Evolutionary conservation across 495 filamentous ascomycete genomes (phyloP).

Genomic region (Aspergillus diversus): DNA sequence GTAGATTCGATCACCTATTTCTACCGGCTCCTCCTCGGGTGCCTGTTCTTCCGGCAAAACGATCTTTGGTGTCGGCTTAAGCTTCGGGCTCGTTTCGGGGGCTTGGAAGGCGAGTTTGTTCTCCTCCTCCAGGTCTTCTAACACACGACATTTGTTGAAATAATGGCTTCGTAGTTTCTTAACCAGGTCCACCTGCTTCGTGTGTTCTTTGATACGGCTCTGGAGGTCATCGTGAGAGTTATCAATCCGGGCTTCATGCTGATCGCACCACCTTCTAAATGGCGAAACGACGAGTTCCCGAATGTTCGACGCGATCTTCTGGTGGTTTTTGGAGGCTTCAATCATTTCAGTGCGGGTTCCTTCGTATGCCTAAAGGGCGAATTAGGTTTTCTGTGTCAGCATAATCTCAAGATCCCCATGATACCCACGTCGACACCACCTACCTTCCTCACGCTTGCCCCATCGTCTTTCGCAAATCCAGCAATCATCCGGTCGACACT

Average conservation of each 20-base stretch:
- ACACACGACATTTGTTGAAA: slow-evolving; percentile 96
- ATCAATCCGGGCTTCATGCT: slow-evolving; percentile 87
- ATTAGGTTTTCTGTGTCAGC: neutral
- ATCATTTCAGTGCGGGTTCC: slow-evolving; percentile 94
- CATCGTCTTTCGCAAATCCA: slow-evolving; percentile 91
- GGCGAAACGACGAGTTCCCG: slow-evolving; percentile 92
- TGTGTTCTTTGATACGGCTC: slow-evolving; percentile 82
- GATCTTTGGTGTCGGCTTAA: slow-evolving; percentile 58
- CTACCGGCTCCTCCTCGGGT: slow-evolving; percentile 76
- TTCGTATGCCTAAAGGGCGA: slow-evolving; percentile 77
- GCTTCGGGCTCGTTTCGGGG: slow-evolving; percentile 62
- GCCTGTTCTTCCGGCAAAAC: slow-evolving; percentile 61
- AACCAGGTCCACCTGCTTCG: slow-evolving; percentile 85
- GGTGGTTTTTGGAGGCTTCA: slow-evolving; percentile 85
- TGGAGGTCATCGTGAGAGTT: slow-evolving; percentile 94
- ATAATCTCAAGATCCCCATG: neutral
- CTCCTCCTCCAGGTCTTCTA: slow-evolving; percentile 97
- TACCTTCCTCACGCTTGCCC: slow-evolving; percentile 94
- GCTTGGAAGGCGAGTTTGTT: slow-evolving; percentile 97
- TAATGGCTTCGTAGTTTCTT: slow-evolving; percentile 94
- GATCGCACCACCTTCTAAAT: slow-evolving; percentile 93
- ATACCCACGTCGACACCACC: slow-evolving; percentile 19
- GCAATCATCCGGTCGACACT: slow-evolving; percentile 74
- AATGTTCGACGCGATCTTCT: slow-evolving; percentile 94
- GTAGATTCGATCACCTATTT: slow-evolving; percentile 88